Base-by-base conservation (phyloP, 2,329 filamentous ascomycete species). In the Monosporascus ibericus region DNA sequence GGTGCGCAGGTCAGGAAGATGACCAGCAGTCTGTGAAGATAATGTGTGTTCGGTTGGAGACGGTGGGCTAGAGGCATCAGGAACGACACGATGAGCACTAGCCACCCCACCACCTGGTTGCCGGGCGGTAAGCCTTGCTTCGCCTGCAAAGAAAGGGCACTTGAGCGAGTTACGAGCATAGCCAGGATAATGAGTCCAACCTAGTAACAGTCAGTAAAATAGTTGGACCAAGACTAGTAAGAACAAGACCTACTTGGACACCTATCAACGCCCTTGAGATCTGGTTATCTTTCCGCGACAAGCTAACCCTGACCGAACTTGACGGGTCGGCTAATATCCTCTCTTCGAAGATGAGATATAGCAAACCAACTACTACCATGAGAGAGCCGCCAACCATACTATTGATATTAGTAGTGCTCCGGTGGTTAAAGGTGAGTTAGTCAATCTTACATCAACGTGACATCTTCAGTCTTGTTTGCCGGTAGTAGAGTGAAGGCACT, bases 1-100 rank as follows among this genome's bases (percentile, higher is more conserved):
- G 94, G 94, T 0, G 92, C 88, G 67, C 95, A 97, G 5, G 92
- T 88, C 48, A 99, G 77, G 73, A 97, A 99, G 50, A 96, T 85
- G 61, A 95, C 82, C 59, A 92, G 80, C 4, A 99, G 76, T 24
- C 92, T 86, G 68, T 97, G 92, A 60, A 97, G 81, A 69, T 97
- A 96, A 71, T 96, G 86, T 60, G 78, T 87, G 67, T 90, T 94
- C 1, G 90, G 87, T 58, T 88, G 85, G 2, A 95, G 64, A 22
- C 86, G 82, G 68, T 97, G 89, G n/a, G 87, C 76, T 58, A 95
- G 80, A 3, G 94, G 92, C 66, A 95, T 81, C 6, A 86, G 68
- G 17, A 97, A 73, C 0, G 94, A 95, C 76, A 69, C 78, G 88
- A 88, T 75, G 42, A 96, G 69, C 22, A 92, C 85, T 44, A 84